Conservation (phyloP, 78 protist species). For the Guillardia theta region DNA sequence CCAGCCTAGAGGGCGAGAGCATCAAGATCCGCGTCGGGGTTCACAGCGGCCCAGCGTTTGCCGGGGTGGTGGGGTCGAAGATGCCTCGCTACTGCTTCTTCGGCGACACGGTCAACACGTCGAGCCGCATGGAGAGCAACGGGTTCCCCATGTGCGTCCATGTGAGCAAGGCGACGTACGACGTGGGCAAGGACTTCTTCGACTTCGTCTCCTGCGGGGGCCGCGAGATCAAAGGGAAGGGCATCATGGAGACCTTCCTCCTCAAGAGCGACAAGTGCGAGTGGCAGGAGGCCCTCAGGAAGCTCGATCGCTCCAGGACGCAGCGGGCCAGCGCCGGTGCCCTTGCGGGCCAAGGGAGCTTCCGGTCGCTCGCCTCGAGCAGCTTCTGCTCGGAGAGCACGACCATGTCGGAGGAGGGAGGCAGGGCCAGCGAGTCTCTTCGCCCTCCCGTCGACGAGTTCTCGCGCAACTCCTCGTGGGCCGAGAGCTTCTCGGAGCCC, state of each 20-base stretch:
- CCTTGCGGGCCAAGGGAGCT: no score
- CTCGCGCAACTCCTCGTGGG: no score
- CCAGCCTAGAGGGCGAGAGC: neutral
- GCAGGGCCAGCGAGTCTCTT: no score
- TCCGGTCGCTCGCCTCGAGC: no score
- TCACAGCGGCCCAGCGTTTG: conserved; percentile 71
- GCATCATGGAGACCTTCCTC: neutral
- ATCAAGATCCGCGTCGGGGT: conserved; percentile 74
- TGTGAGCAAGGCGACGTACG: neutral
- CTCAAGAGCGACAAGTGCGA: neutral
- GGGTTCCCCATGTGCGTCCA: conserved; percentile 23
- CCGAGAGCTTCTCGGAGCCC: no score
- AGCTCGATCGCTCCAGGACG: no score
- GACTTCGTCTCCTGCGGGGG: neutral
- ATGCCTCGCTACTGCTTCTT: conserved; percentile 75
- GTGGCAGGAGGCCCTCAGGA: neutral
- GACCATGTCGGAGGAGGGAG: no score
- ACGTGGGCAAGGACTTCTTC: neutral
- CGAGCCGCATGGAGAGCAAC: conserved; percentile 32
- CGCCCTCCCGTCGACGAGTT: no score
- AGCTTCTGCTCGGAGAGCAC: no score
- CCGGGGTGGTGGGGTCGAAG: conserved; percentile 78
- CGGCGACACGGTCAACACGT: conserved; percentile 87
- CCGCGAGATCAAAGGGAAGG: neutral
- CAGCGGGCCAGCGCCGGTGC: no score